Evolutionary conservation across 2,329 filamentous ascomycete species (phyloP).

Genomic region (Aspergillus sp.): DNA sequence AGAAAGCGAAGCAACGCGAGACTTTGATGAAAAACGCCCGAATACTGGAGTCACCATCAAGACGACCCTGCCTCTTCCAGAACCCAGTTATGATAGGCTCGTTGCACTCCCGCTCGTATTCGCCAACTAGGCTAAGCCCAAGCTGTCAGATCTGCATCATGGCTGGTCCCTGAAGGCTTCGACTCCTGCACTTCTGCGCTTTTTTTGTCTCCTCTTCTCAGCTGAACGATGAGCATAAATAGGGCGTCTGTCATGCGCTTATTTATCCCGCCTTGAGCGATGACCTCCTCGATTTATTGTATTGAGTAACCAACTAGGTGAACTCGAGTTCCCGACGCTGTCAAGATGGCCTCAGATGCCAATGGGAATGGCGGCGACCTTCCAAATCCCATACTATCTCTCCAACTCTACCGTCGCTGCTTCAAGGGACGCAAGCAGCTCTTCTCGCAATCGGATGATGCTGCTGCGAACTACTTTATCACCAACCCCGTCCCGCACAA

Average conservation of each 20-base stretch:
- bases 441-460: constrained; percentile 4
- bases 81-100: background rate
- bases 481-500: constrained; percentile 8
- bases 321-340: no score
- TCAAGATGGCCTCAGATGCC: background rate
- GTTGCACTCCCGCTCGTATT: background rate
- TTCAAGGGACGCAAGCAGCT: constrained; percentile 10
- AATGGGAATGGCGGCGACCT: background rate
- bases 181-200: background rate
- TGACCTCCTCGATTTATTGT: background rate
- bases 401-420: constrained; percentile 8
- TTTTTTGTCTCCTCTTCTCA: background rate
- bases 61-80: background rate
- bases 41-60: background rate
- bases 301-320: background rate
- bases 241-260: background rate
- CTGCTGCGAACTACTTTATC: constrained; percentile 9
- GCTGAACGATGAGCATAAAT: background rate
- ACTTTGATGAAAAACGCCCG: background rate
- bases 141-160: background rate
- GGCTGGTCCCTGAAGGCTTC: background rate
- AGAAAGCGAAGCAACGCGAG: background rate
- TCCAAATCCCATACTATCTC: background rate
- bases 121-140: background rate
- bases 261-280: background rate